phyloP scores from a whole-genome alignment of 1,284 basidiomycete genomes.

The Cryptococcus neoformans region DNA sequence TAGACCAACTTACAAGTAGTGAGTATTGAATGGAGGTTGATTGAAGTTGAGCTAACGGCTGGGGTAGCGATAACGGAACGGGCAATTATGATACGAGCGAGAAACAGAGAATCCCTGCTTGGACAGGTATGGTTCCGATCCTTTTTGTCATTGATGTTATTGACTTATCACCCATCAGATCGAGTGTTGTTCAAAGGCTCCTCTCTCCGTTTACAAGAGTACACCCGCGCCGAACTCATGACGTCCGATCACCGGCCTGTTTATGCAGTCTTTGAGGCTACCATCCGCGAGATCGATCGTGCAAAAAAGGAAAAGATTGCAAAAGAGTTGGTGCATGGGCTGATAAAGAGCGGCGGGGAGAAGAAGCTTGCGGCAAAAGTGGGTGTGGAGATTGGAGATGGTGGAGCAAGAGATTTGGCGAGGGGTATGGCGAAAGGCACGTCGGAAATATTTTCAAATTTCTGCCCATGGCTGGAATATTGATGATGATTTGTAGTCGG shows the following conservation, averaged over 20 bases:
- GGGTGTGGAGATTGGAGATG: constrained; percentile 11
- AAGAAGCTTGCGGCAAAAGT: constrained; percentile 14
- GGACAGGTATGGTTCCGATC: constrained; percentile 68
- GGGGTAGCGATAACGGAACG: constrained; percentile 53
- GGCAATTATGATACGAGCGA: constrained; percentile 93
- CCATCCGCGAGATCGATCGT: constrained; percentile 74
- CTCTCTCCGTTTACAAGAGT: constrained; percentile 44
- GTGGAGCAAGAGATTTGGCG: constrained; percentile 20
- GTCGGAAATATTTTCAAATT: constrained; percentile 2
- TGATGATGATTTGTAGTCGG: constrained; percentile 1
- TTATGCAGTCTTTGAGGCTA: constrained; percentile 74
- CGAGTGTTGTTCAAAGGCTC: constrained; percentile 82
- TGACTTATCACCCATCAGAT: constrained; percentile 55
- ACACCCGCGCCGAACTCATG: constrained; percentile 68
- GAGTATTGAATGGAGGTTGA: constrained; percentile 12
- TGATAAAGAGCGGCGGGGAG: constrained; percentile 8
- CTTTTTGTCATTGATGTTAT: background rate
- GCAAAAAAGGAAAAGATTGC: constrained; percentile 68
- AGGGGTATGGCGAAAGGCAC: constrained; percentile 22
- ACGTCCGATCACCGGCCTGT: constrained; percentile 96
- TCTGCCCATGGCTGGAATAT: background rate
- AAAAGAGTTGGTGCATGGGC: constrained; percentile 52
- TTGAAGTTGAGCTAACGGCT: background rate
- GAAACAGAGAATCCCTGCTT: constrained; percentile 93
- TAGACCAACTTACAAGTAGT: constrained; percentile 51